Evolutionary conservation across 129 eudicot species (phyloP).

Genomic region (Artemisia argyi): DNA sequence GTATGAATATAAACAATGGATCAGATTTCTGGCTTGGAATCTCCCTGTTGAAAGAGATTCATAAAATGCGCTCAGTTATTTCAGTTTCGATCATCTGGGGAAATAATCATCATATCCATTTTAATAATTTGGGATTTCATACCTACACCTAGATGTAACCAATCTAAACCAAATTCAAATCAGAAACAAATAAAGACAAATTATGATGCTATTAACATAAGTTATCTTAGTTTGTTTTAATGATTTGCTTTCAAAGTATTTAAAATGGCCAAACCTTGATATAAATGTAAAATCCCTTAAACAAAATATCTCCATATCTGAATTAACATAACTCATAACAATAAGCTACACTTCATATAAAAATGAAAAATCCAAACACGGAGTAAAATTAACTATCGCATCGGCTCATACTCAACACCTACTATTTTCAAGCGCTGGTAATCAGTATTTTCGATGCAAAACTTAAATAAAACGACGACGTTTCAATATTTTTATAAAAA

Average conservation of each 20-base stretch:
- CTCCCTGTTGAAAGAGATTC: background rate
- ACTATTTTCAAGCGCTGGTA: background rate
- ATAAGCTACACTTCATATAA: background rate
- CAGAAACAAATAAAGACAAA: too few relatives aligned
- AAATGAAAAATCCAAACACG: background rate
- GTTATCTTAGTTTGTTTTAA: too few relatives aligned
- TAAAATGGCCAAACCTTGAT: too few relatives aligned
- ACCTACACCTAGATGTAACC: background rate
- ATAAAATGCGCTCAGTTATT: constrained; percentile 13
- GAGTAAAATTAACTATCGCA: background rate
- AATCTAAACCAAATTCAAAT: too few relatives aligned
- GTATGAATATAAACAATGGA: background rate
- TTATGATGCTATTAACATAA: too few relatives aligned
- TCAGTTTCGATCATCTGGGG: constrained; percentile 25
- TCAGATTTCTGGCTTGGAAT: constrained; percentile 25
- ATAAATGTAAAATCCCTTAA: too few relatives aligned
- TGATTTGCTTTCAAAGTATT: too few relatives aligned
- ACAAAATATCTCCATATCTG: background rate
- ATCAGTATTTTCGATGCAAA: constrained; percentile 18
- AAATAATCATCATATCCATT: constrained; percentile 21
- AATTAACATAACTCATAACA: background rate
- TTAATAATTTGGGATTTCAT: background rate
- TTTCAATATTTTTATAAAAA: too few relatives aligned
- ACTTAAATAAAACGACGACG: background rate
- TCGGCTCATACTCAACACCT: constrained; percentile 17